Evolutionary conservation across 2,329 filamentous ascomycete genomes (phyloP).

Genomic region (Cryphonectria carpinicola): DNA sequence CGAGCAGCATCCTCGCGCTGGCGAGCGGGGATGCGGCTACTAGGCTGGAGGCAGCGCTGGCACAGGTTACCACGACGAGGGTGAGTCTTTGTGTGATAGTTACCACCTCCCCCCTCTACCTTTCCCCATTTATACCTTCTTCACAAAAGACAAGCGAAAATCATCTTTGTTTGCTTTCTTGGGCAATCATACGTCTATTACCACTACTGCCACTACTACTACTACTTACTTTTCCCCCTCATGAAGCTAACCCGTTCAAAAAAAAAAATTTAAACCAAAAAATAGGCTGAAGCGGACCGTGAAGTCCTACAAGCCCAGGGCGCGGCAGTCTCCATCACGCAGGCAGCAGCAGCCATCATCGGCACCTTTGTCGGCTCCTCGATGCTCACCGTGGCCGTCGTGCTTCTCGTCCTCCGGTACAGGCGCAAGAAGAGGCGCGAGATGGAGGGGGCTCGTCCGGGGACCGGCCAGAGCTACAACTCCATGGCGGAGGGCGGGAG

Average conservation of each 20-base stretch:
- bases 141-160: too few relatives aligned
- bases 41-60: conserved; percentile 37
- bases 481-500: conserved; percentile 9
- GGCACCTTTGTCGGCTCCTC: conserved; percentile 47
- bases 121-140: not conserved
- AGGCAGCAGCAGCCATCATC: conserved; percentile 47
- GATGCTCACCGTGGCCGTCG: conserved; percentile 43
- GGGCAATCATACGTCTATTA: too few relatives aligned
- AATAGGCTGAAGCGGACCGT: conserved; percentile 37
- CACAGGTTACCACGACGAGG: conserved; percentile 38
- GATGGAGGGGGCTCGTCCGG: conserved; percentile 13
- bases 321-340: conserved; percentile 45
- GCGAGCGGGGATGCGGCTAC: conserved; percentile 35
- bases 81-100: conserved; percentile 30
- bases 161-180: too few relatives aligned
- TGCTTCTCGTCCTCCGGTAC: conserved; percentile 38
- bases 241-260: too few relatives aligned
- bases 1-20: conserved; percentile 35
- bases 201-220: too few relatives aligned
- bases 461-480: conserved; percentile 27
- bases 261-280: too few relatives aligned
- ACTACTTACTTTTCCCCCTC: too few relatives aligned
- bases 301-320: conserved; percentile 42
- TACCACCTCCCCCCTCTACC: not conserved
- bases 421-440: conserved; percentile 30